These are phyloP conservation scores for Candida takata DNA, from an alignment of 805 yeast genomes.

Conservation along the genomic window DNA sequence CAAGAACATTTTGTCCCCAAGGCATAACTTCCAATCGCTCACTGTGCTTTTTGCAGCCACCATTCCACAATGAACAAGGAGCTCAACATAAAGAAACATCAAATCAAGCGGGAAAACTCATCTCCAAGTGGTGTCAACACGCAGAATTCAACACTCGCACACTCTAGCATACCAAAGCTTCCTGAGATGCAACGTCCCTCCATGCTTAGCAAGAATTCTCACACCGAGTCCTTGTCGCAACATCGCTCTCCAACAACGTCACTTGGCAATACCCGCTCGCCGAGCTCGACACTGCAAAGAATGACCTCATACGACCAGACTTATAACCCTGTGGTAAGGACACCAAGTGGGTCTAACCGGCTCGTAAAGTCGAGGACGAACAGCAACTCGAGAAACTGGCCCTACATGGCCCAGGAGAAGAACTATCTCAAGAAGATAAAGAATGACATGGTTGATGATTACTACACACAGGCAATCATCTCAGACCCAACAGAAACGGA, in stretches of 20 bases:
- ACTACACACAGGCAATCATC: conserved; percentile 60
- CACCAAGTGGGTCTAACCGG: conserved; percentile 18
- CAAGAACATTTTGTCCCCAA: no score
- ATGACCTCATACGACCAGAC: conserved; percentile 15
- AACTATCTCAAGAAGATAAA: conserved; percentile 57
- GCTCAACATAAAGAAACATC: no score
- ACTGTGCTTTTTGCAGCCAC: no score
- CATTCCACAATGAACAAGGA: no score
- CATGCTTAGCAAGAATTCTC: conserved; percentile 2
- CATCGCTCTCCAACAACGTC: conserved; percentile 20
- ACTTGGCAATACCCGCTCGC: conserved; percentile 12
- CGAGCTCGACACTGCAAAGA: conserved; percentile 15
- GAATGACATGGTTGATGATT: conserved; percentile 59
- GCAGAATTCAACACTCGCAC: no score
- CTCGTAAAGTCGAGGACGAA: conserved; percentile 15
- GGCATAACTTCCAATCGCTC: no score
- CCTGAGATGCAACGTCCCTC: conserved; percentile 5
- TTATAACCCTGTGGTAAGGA: conserved; percentile 22
- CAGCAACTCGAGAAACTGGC: conserved; percentile 23
- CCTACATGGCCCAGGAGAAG: conserved; percentile 46
- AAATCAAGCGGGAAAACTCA: conserved; percentile 13
- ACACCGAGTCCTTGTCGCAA: conserved; percentile 5
- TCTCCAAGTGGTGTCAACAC: conserved; percentile 9
- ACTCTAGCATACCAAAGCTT: conserved; percentile 1
- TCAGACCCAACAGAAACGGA: conserved; percentile 31